phyloP scores from a whole-genome alignment of 202 grass and related monocot genomes.

The Brachypodium distachyon region DNA sequence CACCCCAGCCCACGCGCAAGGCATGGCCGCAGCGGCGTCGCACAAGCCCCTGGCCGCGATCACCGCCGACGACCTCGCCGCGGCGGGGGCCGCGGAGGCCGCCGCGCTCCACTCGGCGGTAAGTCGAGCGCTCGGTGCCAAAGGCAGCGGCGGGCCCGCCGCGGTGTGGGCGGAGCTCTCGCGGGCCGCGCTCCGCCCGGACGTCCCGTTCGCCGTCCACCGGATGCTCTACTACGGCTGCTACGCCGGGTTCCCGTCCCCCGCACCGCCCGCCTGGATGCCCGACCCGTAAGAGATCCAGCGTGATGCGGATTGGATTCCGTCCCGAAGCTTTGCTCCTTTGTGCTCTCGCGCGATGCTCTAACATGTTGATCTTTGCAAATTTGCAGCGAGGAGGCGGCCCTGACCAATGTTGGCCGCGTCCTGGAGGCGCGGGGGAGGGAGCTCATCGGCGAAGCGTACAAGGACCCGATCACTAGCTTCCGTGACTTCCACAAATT shows the following conservation, averaged over 20 bases:
- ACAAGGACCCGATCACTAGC: slow-evolving; percentile 68
- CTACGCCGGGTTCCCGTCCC: slow-evolving; percentile 41
- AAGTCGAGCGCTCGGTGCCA: slow-evolving; percentile 21
- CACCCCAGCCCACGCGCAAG: no score
- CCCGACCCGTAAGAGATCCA: slow-evolving; percentile 46
- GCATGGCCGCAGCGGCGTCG: slow-evolving; percentile 38
- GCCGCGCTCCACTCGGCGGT: slow-evolving; percentile 42
- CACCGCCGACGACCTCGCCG: slow-evolving; percentile 54
- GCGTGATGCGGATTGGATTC: no score
- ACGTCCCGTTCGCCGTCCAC: slow-evolving; percentile 67
- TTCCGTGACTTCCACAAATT: slow-evolving; percentile 66
- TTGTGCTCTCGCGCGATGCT: background rate
- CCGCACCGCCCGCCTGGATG: slow-evolving; percentile 68
- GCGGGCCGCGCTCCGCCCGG: slow-evolving; percentile 25
- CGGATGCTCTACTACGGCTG: slow-evolving; percentile 97
- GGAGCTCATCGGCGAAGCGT: slow-evolving; percentile 54
- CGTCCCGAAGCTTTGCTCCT: background rate
- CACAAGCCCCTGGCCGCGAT: slow-evolving; percentile 52
- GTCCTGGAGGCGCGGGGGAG: slow-evolving; percentile 55
- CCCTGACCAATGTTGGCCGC: slow-evolving; percentile 68
- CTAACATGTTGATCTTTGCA: background rate
- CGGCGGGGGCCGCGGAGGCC: slow-evolving; percentile 19
- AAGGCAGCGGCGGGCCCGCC: slow-evolving; percentile 12
- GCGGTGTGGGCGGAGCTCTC: slow-evolving; percentile 64
- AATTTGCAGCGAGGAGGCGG: slow-evolving; percentile 23